Percentiles rank a stretch among this genome's conserved stretches.
Evolutionary conservation across 2,329 filamentous ascomycete species (phyloP).

Genomic region (Aspergillus quadrilineatus): DNA sequence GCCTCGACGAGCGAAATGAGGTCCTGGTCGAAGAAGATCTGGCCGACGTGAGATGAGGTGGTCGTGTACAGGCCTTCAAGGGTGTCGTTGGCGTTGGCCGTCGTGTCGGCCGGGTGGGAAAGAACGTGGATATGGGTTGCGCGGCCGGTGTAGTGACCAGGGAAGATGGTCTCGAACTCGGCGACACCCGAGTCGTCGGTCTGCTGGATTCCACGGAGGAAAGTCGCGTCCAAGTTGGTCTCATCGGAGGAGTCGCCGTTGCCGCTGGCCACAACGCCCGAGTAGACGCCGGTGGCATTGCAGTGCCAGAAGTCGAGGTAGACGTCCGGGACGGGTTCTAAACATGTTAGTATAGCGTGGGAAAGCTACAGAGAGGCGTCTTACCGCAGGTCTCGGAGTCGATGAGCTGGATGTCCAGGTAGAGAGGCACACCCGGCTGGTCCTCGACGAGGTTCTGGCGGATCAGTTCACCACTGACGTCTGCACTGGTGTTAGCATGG

Average conservation of each 20-base stretch:
- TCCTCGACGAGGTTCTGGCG: conserved; percentile 34
- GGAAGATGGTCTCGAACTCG: conserved; percentile 46
- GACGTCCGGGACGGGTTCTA: conserved; percentile 36
- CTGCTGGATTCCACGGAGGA: conserved; percentile 47
- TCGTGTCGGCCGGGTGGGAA: conserved; percentile 31
- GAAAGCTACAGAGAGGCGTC: too few species aligned
- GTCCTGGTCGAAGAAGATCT: conserved; percentile 64
- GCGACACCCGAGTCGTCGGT: conserved; percentile 45
- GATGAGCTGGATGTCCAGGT: conserved; percentile 43
- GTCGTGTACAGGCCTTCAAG: conserved; percentile 45
- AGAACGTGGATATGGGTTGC: conserved; percentile 23
- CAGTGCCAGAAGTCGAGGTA: conserved; percentile 44
- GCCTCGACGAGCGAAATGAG: conserved; percentile 55
- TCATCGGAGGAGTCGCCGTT: conserved; percentile 41
- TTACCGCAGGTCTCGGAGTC: conserved; percentile 39
- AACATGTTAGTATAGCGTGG: too few species aligned
- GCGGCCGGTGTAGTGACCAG: conserved; percentile 46
- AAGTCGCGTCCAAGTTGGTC: conserved; percentile 44
- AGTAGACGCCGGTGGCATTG: conserved; percentile 45
- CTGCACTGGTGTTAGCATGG: conserved; percentile 18
- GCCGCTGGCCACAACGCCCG: conserved; percentile 36
- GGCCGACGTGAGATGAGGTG: conserved; percentile 60
- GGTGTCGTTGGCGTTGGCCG: conserved; percentile 51
- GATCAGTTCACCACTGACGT: conserved; percentile 40
- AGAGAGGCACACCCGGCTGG: conserved; percentile 40